A percentile compares a stretch with the other conserved stretches of the same genome.
Evolutionary conservation across 148 eudicot genomes (phyloP).

Genomic region (Nyssa sinensis): DNA sequence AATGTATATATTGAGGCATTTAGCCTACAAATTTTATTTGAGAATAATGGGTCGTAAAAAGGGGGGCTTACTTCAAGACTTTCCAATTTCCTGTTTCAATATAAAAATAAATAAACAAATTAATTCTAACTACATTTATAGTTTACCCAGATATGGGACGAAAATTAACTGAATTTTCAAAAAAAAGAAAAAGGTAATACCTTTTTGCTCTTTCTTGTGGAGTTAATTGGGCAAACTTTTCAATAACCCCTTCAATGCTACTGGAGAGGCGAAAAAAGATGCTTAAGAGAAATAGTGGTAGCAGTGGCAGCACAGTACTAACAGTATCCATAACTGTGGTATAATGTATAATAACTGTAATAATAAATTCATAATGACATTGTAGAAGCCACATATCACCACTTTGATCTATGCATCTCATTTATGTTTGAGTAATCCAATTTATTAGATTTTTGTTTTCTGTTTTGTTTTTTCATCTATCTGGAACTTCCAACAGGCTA

Average conservation of each 20-base stretch:
- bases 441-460: too few species aligned
- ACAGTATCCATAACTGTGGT: not conserved
- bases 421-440: too few species aligned
- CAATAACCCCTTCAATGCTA: conserved; percentile 17
- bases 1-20: not conserved
- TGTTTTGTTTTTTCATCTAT: too few species aligned
- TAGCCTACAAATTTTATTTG: not conserved
- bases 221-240: conserved; percentile 17
- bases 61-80: conserved; percentile 18
- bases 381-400: too few species aligned
- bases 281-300: not conserved
- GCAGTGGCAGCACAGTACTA: too few species aligned
- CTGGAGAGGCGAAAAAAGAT: conserved; percentile 1
- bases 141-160: not conserved
- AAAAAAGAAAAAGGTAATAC: conserved; percentile 7
- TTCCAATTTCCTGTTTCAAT: conserved; percentile 24
- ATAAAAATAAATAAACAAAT: not conserved
- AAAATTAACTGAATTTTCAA: not conserved
- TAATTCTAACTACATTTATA: not conserved
- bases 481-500: too few species aligned
- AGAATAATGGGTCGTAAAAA: not conserved
- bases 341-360: not conserved
- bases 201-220: conserved; percentile 27
- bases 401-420: too few species aligned
- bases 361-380: not conserved